These are phyloP conservation scores for Allium sativum DNA, from an alignment of 106 monocot species.

Conservation along the genomic window DNA sequence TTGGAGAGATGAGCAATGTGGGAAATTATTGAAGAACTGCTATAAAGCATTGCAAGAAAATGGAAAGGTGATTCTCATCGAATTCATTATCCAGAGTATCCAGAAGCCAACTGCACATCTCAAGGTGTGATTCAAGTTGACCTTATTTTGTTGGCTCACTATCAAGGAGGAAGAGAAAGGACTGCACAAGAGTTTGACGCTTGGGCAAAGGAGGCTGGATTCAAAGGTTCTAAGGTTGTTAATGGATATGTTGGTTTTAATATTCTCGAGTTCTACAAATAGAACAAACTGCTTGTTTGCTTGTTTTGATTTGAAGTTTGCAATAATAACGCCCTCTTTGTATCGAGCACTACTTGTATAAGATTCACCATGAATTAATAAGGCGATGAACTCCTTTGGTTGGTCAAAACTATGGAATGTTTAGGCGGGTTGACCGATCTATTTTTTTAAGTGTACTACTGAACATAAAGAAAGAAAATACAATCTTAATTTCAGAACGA, in stretches of 20 bases:
- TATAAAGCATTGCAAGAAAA: slow-evolving; percentile 37
- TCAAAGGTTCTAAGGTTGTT: slow-evolving; percentile 15
- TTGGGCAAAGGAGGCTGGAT: slow-evolving; percentile 33
- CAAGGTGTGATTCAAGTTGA: slow-evolving; percentile 20
- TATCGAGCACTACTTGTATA: no score
- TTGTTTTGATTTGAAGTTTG: no score
- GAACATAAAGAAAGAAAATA: no score
- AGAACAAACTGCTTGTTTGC: not conserved
- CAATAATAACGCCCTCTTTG: no score
- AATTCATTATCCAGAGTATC: slow-evolving; percentile 26
- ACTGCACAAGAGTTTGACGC: slow-evolving; percentile 35
- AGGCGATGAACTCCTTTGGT: no score
- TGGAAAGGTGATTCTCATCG: slow-evolving; percentile 42
- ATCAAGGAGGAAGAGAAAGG: slow-evolving; percentile 46
- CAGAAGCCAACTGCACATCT: slow-evolving; percentile 7
- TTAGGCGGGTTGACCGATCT: no score
- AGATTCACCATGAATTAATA: no score
- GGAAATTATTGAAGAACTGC: slow-evolving; percentile 46
- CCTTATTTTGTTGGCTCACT: slow-evolving; percentile 36
- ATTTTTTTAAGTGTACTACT: no score
- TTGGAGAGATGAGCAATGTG: slow-evolving; percentile 50
- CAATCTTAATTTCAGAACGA: no score
- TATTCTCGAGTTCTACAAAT: slow-evolving; percentile 33
- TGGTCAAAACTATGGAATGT: no score
- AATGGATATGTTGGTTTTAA: slow-evolving; percentile 4